Conservation (phyloP, 1,139 yeast species). For the Hyphopichia fennica region DNA sequence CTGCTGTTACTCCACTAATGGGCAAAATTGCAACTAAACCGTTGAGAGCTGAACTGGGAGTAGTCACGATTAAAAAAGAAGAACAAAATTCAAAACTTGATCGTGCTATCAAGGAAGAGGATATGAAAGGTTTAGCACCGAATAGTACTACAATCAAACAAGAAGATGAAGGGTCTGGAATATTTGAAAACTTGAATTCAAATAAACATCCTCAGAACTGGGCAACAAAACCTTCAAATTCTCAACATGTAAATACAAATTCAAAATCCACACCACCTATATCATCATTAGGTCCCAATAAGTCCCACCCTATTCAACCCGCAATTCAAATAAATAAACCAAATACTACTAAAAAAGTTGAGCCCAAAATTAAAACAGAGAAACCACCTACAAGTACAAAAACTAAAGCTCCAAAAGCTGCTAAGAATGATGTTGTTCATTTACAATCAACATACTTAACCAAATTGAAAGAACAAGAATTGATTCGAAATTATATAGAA, state of each 20-base stretch:
- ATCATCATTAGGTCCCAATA: too few relatives aligned
- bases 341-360: conserved; percentile 10
- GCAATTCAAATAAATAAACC: conserved; percentile 12
- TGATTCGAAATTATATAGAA: conserved; percentile 46
- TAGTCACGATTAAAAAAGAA: not conserved
- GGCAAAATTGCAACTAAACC: not conserved
- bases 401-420: too few relatives aligned
- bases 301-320: too few relatives aligned
- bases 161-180: too few relatives aligned
- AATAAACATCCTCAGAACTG: too few relatives aligned
- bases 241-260: too few relatives aligned
- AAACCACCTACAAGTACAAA: not conserved
- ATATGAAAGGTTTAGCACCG: too few relatives aligned
- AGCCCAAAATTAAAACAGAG: too few relatives aligned
- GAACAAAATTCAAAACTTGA: not conserved
- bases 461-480: conserved; percentile 46
- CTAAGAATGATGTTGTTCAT: conserved; percentile 19
- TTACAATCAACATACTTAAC: conserved; percentile 36
- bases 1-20: not conserved
- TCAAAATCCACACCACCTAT: too few relatives aligned
- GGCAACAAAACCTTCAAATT: conserved; percentile 5
- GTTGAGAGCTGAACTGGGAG: too few relatives aligned
- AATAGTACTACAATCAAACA: too few relatives aligned
- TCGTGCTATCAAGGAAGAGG: too few relatives aligned
- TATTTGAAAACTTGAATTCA: not conserved